Conservation (phyloP, 345 rosid genomes). For the Eucalyptus caleyi region DNA sequence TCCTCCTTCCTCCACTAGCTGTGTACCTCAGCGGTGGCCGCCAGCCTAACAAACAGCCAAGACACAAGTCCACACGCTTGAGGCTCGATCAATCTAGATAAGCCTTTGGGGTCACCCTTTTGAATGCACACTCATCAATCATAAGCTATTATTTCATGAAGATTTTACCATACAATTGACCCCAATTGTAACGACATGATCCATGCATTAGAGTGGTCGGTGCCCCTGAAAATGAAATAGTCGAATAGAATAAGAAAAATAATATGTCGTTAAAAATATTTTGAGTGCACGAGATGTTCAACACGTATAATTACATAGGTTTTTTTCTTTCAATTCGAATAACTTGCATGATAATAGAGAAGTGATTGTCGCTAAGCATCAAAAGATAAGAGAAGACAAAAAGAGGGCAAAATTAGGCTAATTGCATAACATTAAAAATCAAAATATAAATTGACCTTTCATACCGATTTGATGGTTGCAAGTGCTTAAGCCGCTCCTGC, state of each 20-base stretch:
- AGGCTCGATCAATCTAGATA: too few relatives aligned
- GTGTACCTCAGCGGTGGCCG: accelerated
- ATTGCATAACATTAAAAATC: too few relatives aligned
- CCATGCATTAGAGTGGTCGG: background rate
- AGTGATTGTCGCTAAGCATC: background rate
- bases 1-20: too few relatives aligned
- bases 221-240: too few relatives aligned
- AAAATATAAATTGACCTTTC: too few relatives aligned
- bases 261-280: too few relatives aligned
- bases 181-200: too few relatives aligned
- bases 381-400: too few relatives aligned
- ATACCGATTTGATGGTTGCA: too few relatives aligned
- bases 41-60: accelerated
- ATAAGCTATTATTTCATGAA: background rate
- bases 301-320: background rate
- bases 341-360: background rate
- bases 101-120: background rate
- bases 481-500: too few relatives aligned
- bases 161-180: background rate
- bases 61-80: too few relatives aligned
- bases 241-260: background rate
- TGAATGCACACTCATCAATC: background rate
- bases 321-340: background rate
- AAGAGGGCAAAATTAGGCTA: background rate
- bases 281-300: background rate